A percentile compares a stretch with the other conserved stretches of the same genome.
Evolutionary conservation across 306 rosid genomes (phyloP).

Genomic region (Hippophae gyantsensis): DNA sequence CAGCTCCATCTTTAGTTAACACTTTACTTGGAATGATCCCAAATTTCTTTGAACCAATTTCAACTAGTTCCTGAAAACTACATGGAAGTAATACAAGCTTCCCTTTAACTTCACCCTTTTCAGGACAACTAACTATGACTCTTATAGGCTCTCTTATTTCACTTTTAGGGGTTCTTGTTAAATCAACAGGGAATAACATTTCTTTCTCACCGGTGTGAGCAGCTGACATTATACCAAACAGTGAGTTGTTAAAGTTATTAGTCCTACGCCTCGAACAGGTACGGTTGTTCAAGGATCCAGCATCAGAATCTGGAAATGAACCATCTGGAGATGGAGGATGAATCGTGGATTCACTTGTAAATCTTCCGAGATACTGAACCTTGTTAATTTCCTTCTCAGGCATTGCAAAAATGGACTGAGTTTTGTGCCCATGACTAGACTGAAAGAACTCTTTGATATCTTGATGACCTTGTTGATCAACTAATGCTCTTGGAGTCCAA

Average conservation of each 20-base stretch:
- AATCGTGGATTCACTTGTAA: conserved; percentile 68
- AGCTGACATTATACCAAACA: conserved; percentile 74
- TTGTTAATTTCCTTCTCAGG: conserved; percentile 28
- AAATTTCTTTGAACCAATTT: conserved; percentile 60
- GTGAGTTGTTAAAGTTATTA: conserved; percentile 58
- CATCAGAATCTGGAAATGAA: conserved; percentile 23
- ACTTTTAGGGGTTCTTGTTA: conserved; percentile 19
- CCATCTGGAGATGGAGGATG: conserved; percentile 29
- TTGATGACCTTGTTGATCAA: conserved; percentile 72
- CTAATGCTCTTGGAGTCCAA: conserved; percentile 75
- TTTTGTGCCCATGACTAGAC: conserved; percentile 26
- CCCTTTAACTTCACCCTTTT: conserved; percentile 44
- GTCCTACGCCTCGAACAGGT: conserved; percentile 55
- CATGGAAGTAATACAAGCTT: conserved; percentile 68
- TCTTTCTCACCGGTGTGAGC: conserved; percentile 46
- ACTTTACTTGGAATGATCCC: conserved; percentile 35
- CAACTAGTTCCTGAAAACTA: conserved; percentile 52
- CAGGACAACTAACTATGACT: conserved; percentile 64
- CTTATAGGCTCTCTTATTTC: conserved; percentile 24
- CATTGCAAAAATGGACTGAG: conserved; percentile 21
- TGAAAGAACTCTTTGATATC: conserved; percentile 56
- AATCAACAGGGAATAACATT: conserved; percentile 13
- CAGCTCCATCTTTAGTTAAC: conserved; percentile 55
- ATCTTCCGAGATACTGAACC: conserved; percentile 45
- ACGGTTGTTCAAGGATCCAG: conserved; percentile 29